phyloP scores from a whole-genome alignment of 2,329 filamentous ascomycete species.

The Fusarium avenaceum region DNA sequence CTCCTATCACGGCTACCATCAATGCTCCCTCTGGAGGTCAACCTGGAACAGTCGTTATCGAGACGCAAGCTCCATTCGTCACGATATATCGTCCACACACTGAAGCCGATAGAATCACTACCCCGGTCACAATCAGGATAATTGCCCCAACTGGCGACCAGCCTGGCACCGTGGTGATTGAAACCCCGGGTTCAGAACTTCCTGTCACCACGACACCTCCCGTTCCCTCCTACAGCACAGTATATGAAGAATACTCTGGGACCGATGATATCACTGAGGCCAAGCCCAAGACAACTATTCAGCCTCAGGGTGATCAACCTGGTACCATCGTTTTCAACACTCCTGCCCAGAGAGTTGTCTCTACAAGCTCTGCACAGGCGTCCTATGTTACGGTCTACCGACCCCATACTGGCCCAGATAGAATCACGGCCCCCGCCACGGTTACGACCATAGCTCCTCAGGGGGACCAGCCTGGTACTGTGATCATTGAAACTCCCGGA shows the following conservation, averaged over 20 bases:
- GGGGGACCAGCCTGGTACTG: slow-evolving; percentile 19
- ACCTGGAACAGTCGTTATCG: slow-evolving; percentile 30
- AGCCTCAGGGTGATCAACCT: slow-evolving; percentile 29
- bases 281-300: slow-evolving; percentile 21
- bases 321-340: slow-evolving; percentile 38
- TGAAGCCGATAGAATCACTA: slow-evolving; percentile 23
- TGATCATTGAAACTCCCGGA: slow-evolving; percentile 23
- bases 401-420: slow-evolving; percentile 2
- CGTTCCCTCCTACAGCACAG: slow-evolving; percentile 21
- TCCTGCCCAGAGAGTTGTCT: slow-evolving; percentile 12
- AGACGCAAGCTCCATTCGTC: slow-evolving; percentile 32
- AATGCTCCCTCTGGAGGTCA: slow-evolving; percentile 15
- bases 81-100: slow-evolving; percentile 30
- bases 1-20: slow-evolving; percentile 21
- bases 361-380: slow-evolving; percentile 12
- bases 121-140: slow-evolving; percentile 27
- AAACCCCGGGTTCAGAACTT: slow-evolving; percentile 27
- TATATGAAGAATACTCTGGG: slow-evolving; percentile 29
- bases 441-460: slow-evolving; percentile 11
- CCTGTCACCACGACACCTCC: slow-evolving; percentile 29
- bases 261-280: slow-evolving; percentile 26
- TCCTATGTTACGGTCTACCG: slow-evolving; percentile 24
- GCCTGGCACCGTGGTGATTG: slow-evolving; percentile 34
- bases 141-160: slow-evolving; percentile 23
- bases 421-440: slow-evolving; percentile 7